Evolutionary conservation across 495 filamentous ascomycete genomes (phyloP), one percentile per base, ranked within the genome.

Genomic region (Annulohypoxylon maeteangense): DNA sequence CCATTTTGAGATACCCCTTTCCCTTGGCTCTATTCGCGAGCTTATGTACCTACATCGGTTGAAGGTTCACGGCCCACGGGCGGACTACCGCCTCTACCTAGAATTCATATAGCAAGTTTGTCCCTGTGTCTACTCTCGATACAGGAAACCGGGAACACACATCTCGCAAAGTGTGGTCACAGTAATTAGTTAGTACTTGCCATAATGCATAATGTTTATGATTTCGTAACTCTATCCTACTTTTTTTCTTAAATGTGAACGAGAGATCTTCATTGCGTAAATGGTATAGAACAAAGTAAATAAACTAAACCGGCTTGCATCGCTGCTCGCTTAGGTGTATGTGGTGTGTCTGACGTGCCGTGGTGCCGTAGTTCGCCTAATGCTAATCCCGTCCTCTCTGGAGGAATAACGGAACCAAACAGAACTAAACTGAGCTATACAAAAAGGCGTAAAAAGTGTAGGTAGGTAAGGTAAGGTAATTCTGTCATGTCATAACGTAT

Each of bases 211-310:
- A 51, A n/a, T 29, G 1, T n/a, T n/a, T 7, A 6, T 27, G 10
- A 51, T 51, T 51, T 51, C 23, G 12, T 51, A 7, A 48, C 20
- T 23, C 22, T 12, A 48, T 14, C 14, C 45, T 25, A 14, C 45
- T 25, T 12, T 25, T 25, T 48, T 14, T 25, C 27, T 25, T 14
- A 47, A 53, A 29, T 6, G 25, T 14, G 23, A 53, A 31, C n/a
- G 50, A 34, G 50, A 32, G 14, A 32, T 32, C 4, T 53, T 16
- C 12, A 53, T 62, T 40, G 25, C 34, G 25, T 57, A 63, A 63
- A 58, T 69, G 59, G 59, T 64, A 70, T 70, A 70, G 18, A 44
- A 64, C 67, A 68, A 62, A 61, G 38, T 32, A 69, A 55, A 68
- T 48, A 32, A 32, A 25, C 34, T 25, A 38, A 66, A 31, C 36